Evolutionary conservation across 179 eudicot species (phyloP), one percentile per base, ranked within the genome.

Genomic region (Amaranthus tricolor): DNA sequence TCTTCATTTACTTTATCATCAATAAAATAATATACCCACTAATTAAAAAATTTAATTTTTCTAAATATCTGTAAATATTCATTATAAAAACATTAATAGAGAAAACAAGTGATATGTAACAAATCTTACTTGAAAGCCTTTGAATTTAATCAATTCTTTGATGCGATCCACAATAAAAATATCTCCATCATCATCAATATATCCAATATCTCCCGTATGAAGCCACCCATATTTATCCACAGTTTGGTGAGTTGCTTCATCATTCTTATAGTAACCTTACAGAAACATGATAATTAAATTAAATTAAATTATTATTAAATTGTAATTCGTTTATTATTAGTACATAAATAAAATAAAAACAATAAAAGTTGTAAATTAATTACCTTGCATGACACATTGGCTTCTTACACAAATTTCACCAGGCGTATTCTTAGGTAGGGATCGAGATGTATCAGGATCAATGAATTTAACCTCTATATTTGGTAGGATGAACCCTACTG

Each of bases 341-440:
- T 62, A 12, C 16, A 16, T 9, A 62, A 40, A 5, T 43, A n/a
- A 48, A 54, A 13, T 6, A 11, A 21, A 31, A 15, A 52, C 12
- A 44, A 44, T 49, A 45, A 17, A 63, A 52, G 1, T 51, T 63
- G 50, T 5, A 5, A 6, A 44, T 83, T 19, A 19, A 11, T 12
- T 52, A 91, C 98, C 99, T 89, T 87, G 86, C 99, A 93, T 96
- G 0, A 96, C 97, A 76, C 99, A 96, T 64, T 85, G 90, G 83
- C 99, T 96, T 79, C 97, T 75, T 7, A 86, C 99, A 77, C 96
- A 93, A 5, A 93, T 78, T 81, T 96, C 99, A 11, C 98, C 99
- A 0, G 79, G 91, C 2, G 90, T 83, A 79, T 91, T 96, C 54
- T 82, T 79, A 19, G 98, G 97, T 62, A 93, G 91, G 50, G 99